Base-by-base conservation (phyloP, 202 grass and related monocot species). In the Elaeis oleifera region DNA sequence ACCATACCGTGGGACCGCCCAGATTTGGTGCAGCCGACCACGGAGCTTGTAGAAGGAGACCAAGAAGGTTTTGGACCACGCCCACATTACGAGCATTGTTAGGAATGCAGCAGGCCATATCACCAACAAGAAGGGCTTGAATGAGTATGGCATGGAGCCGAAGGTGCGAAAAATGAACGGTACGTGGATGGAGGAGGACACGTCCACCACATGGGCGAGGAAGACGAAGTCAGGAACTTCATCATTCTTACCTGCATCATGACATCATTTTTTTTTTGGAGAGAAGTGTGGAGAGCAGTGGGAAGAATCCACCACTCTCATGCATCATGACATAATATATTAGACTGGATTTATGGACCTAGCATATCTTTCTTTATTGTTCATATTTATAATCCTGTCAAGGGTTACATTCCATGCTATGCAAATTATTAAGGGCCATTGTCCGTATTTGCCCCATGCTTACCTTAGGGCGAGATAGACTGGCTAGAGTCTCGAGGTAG, bases 181-280 rank as follows among this genome's bases (percentile, higher is more conserved):
- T 16, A 74, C 61, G 49, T 96, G 91, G 53, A 90, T 7, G 7
- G 91, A 96, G 49, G 86, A 83, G 60, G 74, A 58, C n/a, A 89
- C 49, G 51, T 96, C 91, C 76, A 90, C 87, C 14, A 80, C 79
- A 25, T 95, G 90, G 3, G 74, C 90, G 44, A 95, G 53, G 68
- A 85, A 95, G 58, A 95, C 90, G 60, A 89, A 95, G 53, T 86
- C 82, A 16, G 90, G 82, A 29, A 71, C 90, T 51, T 79, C 52
- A 65, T 83, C 79, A 26, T 57, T 69, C 24, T 63, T 63, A 13
- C 83, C 83, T 83, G 68, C 65, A 27, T 28, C 72, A 60, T 20
- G 23, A 22, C 17, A 14, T 32, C 20, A 20, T 20, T 20, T 20
- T 20, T 20, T 20, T 20, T 20, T 20, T 20, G 0, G 20, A 20